A percentile compares a stretch with the other conserved stretches of the same genome.
Conservation (phyloP, 2,329 filamentous ascomycete genomes). For the Camillea tinctor region DNA sequence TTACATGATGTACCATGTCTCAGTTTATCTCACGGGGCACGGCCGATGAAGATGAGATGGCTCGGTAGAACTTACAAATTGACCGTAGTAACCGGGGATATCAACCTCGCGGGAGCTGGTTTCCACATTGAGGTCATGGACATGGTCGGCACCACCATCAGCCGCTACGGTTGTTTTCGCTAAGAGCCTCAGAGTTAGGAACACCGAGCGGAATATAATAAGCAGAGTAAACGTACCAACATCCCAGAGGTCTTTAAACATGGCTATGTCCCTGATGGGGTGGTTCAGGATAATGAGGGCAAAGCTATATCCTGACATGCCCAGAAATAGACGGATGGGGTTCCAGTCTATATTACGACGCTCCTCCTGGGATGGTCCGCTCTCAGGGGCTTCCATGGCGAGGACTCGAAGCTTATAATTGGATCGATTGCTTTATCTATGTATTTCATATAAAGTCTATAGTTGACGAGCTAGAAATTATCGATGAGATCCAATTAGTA, state of each 20-base stretch:
- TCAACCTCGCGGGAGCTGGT: neutral
- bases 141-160: conserved; percentile 84
- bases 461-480: too few relatives aligned
- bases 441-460: too few relatives aligned
- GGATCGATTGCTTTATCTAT: too few relatives aligned
- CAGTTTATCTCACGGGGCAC: neutral
- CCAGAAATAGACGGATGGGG: conserved; percentile 30
- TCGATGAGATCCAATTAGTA: too few relatives aligned
- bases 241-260: conserved; percentile 30
- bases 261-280: conserved; percentile 41
- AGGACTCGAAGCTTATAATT: neutral
- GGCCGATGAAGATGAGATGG: neutral
- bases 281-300: conserved; percentile 62
- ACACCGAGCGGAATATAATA: neutral
- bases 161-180: conserved; percentile 73
- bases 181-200: conserved; percentile 38
- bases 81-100: neutral
- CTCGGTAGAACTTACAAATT: conserved; percentile 5
- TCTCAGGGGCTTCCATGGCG: neutral
- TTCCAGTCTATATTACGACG: conserved; percentile 31
- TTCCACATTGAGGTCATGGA: conserved; percentile 45
- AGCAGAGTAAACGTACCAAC: conserved; percentile 19
- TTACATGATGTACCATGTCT: neutral
- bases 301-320: conserved; percentile 34
- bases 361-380: conserved; percentile 8